Base-by-base conservation (phyloP, 108 stramenopile genomes). In the Fistulifera solaris region DNA sequence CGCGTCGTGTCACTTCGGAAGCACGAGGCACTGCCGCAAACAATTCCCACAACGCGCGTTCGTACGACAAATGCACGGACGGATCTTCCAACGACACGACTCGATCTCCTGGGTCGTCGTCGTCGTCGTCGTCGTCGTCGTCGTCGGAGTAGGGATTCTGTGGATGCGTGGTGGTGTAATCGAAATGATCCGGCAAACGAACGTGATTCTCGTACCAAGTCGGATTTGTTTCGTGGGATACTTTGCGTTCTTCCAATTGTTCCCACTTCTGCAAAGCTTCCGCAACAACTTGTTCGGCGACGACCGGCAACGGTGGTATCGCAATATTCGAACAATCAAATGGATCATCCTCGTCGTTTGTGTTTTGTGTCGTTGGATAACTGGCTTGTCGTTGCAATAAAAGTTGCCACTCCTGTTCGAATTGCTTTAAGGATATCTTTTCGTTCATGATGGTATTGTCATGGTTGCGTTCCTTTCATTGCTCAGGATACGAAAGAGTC, bases 21-120 rank as follows among this genome's bases (percentile, higher is more conserved):
- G 27, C 16, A 12, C 74, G 83, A 19, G 75, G 81, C 22, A 86
- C 57, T 0, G 70, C 62, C 3, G 64, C 39, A 57, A 91, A 91
- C 0, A 91, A 48, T 40, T 80, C 62, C 81, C 81, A 85, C 52
- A 91, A 59, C 54, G 85, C 85, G 26, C 48, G 41, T 55, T 81
- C 73, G 56, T 87, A 87, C 42, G 83, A 81, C 24, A 68, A 25
- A 15, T 39, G 40, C 21, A 44, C 17, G 13, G 67, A 57, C 11
- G 54, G 58, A 58, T 72, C 61, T 13, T 18, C 13, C 35, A 59
- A 27, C 52, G 11, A 56, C 56, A 55, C 67, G 57, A 46, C 50
- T 6, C 45, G 59, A 50, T 58, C 68, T 15, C 46, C 53, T 21
- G 11, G 35, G 1, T 26, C 44, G 14, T 61, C 26, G 17, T 64